Conservation (phyloP, 2,329 filamentous ascomycete species). For the Ophiostoma sp. region DNA sequence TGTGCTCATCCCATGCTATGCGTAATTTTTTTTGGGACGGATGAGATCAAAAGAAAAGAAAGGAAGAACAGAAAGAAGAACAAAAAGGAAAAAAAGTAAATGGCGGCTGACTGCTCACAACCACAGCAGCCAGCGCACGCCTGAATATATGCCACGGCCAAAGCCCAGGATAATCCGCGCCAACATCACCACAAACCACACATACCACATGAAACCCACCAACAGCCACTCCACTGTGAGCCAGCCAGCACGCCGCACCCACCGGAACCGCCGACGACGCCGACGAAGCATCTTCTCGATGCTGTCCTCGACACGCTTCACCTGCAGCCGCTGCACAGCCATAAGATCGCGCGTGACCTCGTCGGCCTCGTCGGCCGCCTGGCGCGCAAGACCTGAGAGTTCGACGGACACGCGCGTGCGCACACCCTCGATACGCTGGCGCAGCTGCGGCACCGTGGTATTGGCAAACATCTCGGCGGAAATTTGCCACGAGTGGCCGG, state of each 20-base stretch:
- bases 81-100: not conserved
- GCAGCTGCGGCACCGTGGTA: constrained; percentile 56
- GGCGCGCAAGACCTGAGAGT: constrained; percentile 61
- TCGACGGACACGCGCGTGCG: constrained; percentile 53
- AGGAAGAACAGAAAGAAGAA: not conserved
- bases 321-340: constrained; percentile 72
- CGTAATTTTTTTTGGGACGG: not conserved
- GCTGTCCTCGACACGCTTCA: constrained; percentile 77
- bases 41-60: not conserved
- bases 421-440: constrained; percentile 49
- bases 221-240: constrained; percentile 83
- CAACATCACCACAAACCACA: constrained; percentile 86
- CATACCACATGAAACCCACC: constrained; percentile 88
- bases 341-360: constrained; percentile 74
- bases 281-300: constrained; percentile 75
- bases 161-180: constrained; percentile 65
- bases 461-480: constrained; percentile 61
- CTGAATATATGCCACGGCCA: constrained; percentile 58
- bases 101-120: constrained; percentile 48
- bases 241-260: constrained; percentile 75
- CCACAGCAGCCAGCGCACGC: constrained; percentile 83
- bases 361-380: constrained; percentile 76
- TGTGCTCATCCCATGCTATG: not conserved
- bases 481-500: constrained; percentile 56
- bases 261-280: constrained; percentile 66